Base-by-base conservation (phyloP, 768 basidiomycete genomes). In the Suillus luteus region DNA sequence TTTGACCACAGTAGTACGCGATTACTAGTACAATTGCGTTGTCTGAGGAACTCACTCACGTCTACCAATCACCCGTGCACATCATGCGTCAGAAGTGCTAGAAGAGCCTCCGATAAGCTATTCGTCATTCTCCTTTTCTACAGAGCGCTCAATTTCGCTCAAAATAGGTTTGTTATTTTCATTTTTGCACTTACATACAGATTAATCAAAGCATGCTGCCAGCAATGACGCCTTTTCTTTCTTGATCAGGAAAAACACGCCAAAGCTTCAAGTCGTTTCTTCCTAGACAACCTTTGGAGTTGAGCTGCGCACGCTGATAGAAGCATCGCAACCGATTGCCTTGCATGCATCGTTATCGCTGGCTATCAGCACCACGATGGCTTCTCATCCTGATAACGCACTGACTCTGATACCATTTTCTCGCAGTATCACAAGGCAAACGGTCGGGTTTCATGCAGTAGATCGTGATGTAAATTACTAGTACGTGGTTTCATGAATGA, bases 231-330 rank as follows among this genome's bases (percentile, higher is more conserved):
- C 40, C 24, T 41, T 58, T 58, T 57, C 35, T 57, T 38, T 40
- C 55, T 58, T 58, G 57, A 58, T 58, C 57, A 58, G 57, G 57
- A 27, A 58, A 58, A 41, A 58, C 57, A 58, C 57, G 57, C 40
- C 38, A 24, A 14, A 9, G 7, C n/a, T n/a, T 57, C 37, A 17
- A 27, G 15, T 24, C 38, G 37, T 38, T 38, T 57, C 14, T 63
- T 37, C 33, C 43, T 19, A 41, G 15, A 41, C 40, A 31, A 22
- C 35, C 31, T 31, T 41, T 58, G 57, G 24, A 58, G 5, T 31
- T 41, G 27, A 58, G 27, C 24, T 40, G 24, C 17, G 38, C 57
- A 27, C 27, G 17, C 40, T 43, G 22, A 27, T 41, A 27, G 57
- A 41, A 58, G 40, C 38, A 57, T 24, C 15, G 27, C 22, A 24